phyloP scores from a whole-genome alignment of 371 early-diverging fungal genomes.

The Mycotypha africana region DNA sequence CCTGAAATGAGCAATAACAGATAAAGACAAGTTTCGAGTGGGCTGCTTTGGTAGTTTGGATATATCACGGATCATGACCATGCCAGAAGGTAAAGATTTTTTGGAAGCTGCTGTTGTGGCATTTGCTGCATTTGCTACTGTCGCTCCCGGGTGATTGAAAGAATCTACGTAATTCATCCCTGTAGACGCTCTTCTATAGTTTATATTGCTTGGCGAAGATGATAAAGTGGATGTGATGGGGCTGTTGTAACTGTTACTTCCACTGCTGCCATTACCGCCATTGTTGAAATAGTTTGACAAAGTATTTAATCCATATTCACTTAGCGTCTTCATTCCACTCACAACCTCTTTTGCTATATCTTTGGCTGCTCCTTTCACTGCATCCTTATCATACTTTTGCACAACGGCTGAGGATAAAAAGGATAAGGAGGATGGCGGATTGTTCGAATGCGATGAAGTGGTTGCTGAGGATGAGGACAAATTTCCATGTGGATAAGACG shows the following conservation, averaged over 20 bases:
- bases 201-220: background rate
- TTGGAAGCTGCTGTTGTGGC: conserved; percentile 1
- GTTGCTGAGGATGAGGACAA: conserved; percentile 6
- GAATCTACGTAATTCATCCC: too few species aligned
- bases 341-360: conserved; percentile 69
- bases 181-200: too few species aligned
- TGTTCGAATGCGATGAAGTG: conserved; percentile 23
- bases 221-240: conserved; percentile 3
- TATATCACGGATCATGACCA: conserved; percentile 55
- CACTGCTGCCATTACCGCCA: background rate
- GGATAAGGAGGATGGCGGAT: too few species aligned
- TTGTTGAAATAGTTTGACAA: conserved; percentile 43
- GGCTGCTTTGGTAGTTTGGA: conserved; percentile 22
- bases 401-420: too few species aligned
- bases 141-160: too few species aligned
- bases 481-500: too few species aligned
- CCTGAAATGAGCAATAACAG: conserved; percentile 63
- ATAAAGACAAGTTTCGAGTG: conserved; percentile 28
- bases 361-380: conserved; percentile 54
- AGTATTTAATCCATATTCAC: conserved; percentile 47
- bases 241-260: background rate
- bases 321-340: conserved; percentile 63
- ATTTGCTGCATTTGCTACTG: background rate
- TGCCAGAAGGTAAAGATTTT: conserved; percentile 33
- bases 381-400: conserved; percentile 38